A percentile compares a stretch with the other conserved stretches of the same genome.
Evolutionary conservation across 73 alveolate genomes (phyloP).

Genomic region (Tetrahymena borealis): DNA sequence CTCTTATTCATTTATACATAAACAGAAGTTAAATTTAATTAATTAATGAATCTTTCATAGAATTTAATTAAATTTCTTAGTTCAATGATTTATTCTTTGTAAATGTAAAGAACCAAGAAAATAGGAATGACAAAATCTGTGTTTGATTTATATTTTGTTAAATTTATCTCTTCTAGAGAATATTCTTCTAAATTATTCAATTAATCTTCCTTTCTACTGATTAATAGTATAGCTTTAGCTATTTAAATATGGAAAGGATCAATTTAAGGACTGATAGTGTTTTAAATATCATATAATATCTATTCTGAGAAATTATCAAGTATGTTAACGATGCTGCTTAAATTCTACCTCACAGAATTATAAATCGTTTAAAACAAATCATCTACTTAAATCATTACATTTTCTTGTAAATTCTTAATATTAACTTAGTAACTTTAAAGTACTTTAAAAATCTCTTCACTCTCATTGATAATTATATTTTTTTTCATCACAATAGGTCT

Average conservation of each 20-base stretch:
- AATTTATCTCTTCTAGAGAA: background rate
- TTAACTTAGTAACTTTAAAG: background rate
- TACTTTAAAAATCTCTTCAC: background rate
- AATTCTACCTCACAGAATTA: background rate
- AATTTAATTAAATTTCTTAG: background rate
- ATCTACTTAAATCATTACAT: background rate
- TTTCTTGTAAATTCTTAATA: background rate
- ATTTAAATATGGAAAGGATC: background rate
- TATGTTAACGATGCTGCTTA: background rate
- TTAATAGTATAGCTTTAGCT: background rate
- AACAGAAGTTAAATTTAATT: background rate
- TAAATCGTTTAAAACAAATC: background rate
- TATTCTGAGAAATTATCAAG: background rate
- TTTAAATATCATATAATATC: background rate
- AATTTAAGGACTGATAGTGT: background rate
- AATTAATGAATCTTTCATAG: background rate
- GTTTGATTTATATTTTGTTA: background rate
- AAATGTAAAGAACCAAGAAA: background rate
- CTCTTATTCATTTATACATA: background rate
- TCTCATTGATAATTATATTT: background rate
- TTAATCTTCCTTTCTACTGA: background rate
- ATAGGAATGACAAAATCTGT: background rate
- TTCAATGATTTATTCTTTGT: background rate
- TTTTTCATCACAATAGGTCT: background rate
- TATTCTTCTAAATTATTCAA: background rate